These are phyloP conservation scores for Aspergillus saccharolyticus DNA, from an alignment of 495 filamentous ascomycete genomes.

Conservation along the genomic window DNA sequence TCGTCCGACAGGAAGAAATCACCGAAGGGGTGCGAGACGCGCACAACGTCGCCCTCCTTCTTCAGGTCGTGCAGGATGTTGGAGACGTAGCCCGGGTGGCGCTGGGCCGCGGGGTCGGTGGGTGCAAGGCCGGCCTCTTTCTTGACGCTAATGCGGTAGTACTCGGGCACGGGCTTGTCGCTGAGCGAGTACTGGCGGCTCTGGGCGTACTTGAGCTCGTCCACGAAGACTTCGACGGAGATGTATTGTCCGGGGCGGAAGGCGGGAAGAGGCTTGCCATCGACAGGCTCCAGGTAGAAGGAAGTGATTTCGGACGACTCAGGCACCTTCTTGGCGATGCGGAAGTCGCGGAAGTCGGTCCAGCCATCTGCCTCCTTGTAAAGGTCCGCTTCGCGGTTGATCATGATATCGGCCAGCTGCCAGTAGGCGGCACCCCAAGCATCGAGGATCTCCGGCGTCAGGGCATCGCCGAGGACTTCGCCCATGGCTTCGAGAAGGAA, in stretches of 20 bases:
- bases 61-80: conserved; percentile 62
- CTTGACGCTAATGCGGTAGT: conserved; percentile 70
- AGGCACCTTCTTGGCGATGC: conserved; percentile 54
- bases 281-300: conserved; percentile 65
- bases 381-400: conserved; percentile 55
- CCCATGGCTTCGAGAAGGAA: conserved; percentile 65
- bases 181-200: conserved; percentile 70
- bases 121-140: conserved; percentile 50
- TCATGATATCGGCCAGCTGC: conserved; percentile 66
- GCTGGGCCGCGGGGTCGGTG: conserved; percentile 33
- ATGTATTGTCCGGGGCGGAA: conserved; percentile 70
- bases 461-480: conserved; percentile 59
- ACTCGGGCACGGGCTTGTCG: conserved; percentile 51
- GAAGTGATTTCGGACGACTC: conserved; percentile 64
- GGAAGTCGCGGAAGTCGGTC: conserved; percentile 63
- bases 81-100: conserved; percentile 60
- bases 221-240: conserved; percentile 53
- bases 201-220: conserved; percentile 54
- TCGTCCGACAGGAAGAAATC: conserved; percentile 59
- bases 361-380: conserved; percentile 54
- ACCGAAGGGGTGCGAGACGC: conserved; percentile 63
- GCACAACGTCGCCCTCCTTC: conserved; percentile 53
- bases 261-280: conserved; percentile 52
- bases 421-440: conserved; percentile 71
- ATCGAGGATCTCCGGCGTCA: conserved; percentile 60